phyloP scores from a whole-genome alignment of 495 filamentous ascomycete genomes.

The Neurospora sp. region DNA sequence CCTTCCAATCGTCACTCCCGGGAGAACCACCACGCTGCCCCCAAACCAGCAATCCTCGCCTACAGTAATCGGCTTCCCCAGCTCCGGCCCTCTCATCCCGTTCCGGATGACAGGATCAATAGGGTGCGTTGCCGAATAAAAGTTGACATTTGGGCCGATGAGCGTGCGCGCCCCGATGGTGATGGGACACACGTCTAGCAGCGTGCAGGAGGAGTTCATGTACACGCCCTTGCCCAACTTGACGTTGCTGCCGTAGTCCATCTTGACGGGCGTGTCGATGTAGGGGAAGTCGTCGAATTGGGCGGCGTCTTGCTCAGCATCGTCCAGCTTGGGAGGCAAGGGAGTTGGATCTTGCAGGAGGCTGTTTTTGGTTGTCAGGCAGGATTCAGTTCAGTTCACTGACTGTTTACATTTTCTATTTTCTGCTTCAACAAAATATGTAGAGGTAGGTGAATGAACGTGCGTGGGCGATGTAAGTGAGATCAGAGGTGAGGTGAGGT shows the following conservation, averaged over 20 bases:
- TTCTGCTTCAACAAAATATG: no score
- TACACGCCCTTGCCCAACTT: constrained; percentile 57
- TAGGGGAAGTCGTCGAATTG: constrained; percentile 52
- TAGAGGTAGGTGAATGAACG: no score
- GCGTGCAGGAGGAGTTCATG: constrained; percentile 66
- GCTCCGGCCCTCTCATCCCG: constrained; percentile 64
- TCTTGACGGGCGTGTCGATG: constrained; percentile 59
- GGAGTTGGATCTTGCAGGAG: constrained; percentile 50
- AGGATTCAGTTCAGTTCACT: not conserved
- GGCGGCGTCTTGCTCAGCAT: constrained; percentile 47
- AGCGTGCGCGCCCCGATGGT: constrained; percentile 71
- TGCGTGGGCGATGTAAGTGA: no score
- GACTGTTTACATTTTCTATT: no score
- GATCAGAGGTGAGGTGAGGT: not conserved
- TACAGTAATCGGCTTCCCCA: constrained; percentile 63
- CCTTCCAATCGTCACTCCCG: constrained; percentile 71
- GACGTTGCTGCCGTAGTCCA: constrained; percentile 72
- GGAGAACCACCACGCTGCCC: constrained; percentile 62
- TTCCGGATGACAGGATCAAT: constrained; percentile 63
- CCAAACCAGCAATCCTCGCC: constrained; percentile 89
- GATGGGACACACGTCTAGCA: constrained; percentile 70
- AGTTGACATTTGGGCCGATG: constrained; percentile 66
- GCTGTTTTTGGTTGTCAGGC: constrained; percentile 24
- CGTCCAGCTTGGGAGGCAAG: constrained; percentile 44
- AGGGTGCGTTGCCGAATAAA: constrained; percentile 68